Evolutionary conservation across 805 yeast species (phyloP).

Genomic region (Candida ascalaphidarum): DNA sequence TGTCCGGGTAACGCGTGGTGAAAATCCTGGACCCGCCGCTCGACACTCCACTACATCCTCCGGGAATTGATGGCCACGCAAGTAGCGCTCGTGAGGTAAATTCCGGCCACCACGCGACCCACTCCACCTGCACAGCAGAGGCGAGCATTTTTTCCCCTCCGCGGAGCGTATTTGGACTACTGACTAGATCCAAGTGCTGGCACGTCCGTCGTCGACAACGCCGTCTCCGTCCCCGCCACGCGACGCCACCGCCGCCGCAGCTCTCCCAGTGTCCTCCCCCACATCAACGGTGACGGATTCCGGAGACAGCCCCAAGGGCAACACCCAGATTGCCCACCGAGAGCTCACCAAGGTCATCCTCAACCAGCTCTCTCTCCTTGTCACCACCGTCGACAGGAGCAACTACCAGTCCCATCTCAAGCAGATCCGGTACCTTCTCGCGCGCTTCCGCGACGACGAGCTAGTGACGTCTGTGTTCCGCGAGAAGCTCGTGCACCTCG

Average conservation of each 20-base stretch:
- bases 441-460: too few species aligned
- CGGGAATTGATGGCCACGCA: too few species aligned
- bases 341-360: conserved; percentile 31
- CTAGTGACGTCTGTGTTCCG: neutral
- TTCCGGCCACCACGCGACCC: too few species aligned
- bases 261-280: neutral
- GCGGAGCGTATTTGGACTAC: too few species aligned
- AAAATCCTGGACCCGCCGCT: too few species aligned
- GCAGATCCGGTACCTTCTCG: conserved; percentile 42
- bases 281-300: conserved; percentile 25
- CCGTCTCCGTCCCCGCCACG: conserved; percentile 1
- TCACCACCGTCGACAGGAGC: conserved; percentile 32
- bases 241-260: conserved; percentile 1
- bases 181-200: conserved; percentile 36
- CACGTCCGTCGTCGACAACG: too few species aligned
- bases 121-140: too few species aligned
- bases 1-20: too few species aligned
- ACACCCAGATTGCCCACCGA: conserved; percentile 7
- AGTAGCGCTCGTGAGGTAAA: too few species aligned
- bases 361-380: conserved; percentile 47
- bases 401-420: conserved; percentile 29
- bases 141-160: too few species aligned
- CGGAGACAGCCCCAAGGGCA: conserved; percentile 34
- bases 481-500: neutral
- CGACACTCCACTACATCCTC: too few species aligned